Conservation (phyloP, 1,139 yeast genomes). For the Geotrichum candidum region DNA sequence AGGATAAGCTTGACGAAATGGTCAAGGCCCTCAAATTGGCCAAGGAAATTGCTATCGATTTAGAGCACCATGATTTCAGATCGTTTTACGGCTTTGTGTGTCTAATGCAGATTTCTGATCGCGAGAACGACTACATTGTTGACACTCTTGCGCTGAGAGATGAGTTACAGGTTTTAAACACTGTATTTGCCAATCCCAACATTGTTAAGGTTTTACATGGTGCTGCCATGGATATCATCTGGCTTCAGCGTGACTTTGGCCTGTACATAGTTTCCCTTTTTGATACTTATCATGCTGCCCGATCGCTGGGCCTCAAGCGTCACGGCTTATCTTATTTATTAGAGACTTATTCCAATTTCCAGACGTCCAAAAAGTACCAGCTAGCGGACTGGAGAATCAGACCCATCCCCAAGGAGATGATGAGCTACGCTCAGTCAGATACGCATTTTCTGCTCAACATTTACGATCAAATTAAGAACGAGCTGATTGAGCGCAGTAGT, state of each 20-base stretch:
- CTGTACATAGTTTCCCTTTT: constrained; percentile 82
- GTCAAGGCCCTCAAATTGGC: constrained; percentile 45
- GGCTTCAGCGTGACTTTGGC: constrained; percentile 96
- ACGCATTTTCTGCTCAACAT: constrained; percentile 85
- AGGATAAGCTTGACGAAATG: constrained; percentile 50
- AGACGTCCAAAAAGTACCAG: constrained; percentile 91
- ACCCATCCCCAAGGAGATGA: constrained; percentile 73
- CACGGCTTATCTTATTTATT: constrained; percentile 79
- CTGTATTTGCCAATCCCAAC: constrained; percentile 70
- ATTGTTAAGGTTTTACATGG: constrained; percentile 91
- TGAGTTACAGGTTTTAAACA: constrained; percentile 61
- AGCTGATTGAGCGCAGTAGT: constrained; percentile 42
- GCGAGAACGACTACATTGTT: constrained; percentile 76
- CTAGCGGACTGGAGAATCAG: constrained; percentile 95
- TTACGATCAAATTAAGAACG: constrained; percentile 66
- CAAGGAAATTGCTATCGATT: constrained; percentile 83
- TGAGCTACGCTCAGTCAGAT: constrained; percentile 87
- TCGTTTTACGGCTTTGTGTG: constrained; percentile 87
- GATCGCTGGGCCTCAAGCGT: constrained; percentile 68
- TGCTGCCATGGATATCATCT: constrained; percentile 91
- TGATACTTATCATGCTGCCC: constrained; percentile 90
- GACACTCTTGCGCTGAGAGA: constrained; percentile 74
- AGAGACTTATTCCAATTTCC: constrained; percentile 74
- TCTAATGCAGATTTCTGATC: constrained; percentile 84
- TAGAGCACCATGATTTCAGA: constrained; percentile 93